Conservation (phyloP, 306 rosid genomes). For the Mimosa bimucronata region DNA sequence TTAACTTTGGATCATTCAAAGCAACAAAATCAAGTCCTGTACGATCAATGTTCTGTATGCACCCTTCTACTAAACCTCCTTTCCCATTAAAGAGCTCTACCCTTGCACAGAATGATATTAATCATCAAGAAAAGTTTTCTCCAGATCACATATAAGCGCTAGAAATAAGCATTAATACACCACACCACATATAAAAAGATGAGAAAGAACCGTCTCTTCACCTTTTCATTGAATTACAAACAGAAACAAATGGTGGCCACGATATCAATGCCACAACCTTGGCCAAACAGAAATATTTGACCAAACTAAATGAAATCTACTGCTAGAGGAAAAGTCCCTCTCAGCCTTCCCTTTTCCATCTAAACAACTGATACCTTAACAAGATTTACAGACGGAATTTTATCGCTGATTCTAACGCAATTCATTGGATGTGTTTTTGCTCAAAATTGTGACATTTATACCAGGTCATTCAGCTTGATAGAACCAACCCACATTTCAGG, state of each 20-base stretch:
- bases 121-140: slow-evolving; percentile 35
- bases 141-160: not conserved
- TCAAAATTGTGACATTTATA: slow-evolving; percentile 8
- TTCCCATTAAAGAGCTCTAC: slow-evolving; percentile 93
- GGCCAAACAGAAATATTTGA: not conserved
- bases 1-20: slow-evolving; percentile 60
- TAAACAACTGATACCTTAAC: slow-evolving; percentile 5
- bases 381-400: not conserved
- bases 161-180: slow-evolving; percentile 16
- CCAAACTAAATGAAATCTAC: slow-evolving; percentile 23
- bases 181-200: not conserved
- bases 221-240: slow-evolving; percentile 19
- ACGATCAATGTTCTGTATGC: slow-evolving; percentile 61
- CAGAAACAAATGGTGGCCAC: slow-evolving; percentile 15
- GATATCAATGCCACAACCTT: not conserved
- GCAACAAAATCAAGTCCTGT: slow-evolving; percentile 77
- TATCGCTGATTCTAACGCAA: slow-evolving; percentile 12
- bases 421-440: not conserved
- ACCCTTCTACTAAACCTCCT: slow-evolving; percentile 82
- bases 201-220: not conserved
- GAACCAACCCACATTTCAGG: slow-evolving; percentile 12
- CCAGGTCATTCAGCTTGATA: slow-evolving; percentile 19
- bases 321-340: slow-evolving; percentile 10
- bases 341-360: slow-evolving; percentile 1
- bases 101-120: slow-evolving; percentile 58